Evolutionary conservation across 768 basidiomycete genomes (phyloP), one percentile per base, ranked within the genome.

Genomic region (Phylloporus arenicola): DNA sequence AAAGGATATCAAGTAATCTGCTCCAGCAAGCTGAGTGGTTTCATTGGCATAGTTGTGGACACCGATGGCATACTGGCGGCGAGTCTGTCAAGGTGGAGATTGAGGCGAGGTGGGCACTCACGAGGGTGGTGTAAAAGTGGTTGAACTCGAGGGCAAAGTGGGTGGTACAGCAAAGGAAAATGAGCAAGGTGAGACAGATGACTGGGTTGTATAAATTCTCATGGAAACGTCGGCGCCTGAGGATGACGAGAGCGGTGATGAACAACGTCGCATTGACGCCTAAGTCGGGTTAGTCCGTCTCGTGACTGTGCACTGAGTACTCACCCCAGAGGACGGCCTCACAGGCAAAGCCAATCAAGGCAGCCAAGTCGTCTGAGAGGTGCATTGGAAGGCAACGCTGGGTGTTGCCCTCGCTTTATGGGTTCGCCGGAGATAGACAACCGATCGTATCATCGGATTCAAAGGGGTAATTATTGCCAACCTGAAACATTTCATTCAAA

Each of bases 311-410:
- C 14, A 3, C 14, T 16, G 2, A 12, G 7, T 5, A 52, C 56
- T 31, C 29, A 71, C 72, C 72, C 59, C 68, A 74, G 13, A 72
- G 53, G 14, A 60, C 60, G 0, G 68, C 60, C 51, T 74, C 72
- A 53, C 64, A 69, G 3, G 49, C 65, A 43, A 73, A 73, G 22
- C 72, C 72, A 40, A 71, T 59, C 43, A 74, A 52, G 12, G 68
- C 64, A 31, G 71, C 64, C 2, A 72, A 14, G 46, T 72, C 64
- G 14, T 51, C 57, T 1, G 57, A 48, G 37, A 71, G 64, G 19
- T 29, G 33, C 64, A 68, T 49, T 35, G 47, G 7, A 3, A 20
- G 11, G 24, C 24, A 5, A 20, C 12, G 11, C 17, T 3, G 11
- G 37, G 37, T 4, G 37, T 12, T 20, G 19, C 17, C 22, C 19